phyloP scores from a whole-genome alignment of 1,139 yeast genomes.

The Lodderomyces pseudojiufengensis region DNA sequence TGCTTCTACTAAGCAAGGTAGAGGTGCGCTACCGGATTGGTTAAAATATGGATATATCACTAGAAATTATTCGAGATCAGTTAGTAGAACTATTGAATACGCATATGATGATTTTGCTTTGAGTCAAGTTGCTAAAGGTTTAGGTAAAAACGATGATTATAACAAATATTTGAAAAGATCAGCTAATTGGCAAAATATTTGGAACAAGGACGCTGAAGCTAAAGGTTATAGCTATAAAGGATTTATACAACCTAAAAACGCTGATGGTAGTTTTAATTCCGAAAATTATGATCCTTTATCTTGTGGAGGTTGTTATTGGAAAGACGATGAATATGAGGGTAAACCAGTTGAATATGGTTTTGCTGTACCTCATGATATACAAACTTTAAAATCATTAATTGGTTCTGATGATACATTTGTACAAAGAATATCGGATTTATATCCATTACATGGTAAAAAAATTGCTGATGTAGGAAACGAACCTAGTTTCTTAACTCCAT shows the following conservation, averaged over 20 bases:
- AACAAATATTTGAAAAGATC: slow-evolving; percentile 31
- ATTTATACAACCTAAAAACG: slow-evolving; percentile 31
- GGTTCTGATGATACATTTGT: slow-evolving; percentile 27
- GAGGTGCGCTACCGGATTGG: slow-evolving; percentile 35
- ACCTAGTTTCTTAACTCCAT: slow-evolving; percentile 34
- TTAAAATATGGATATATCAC: slow-evolving; percentile 27
- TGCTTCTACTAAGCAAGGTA: slow-evolving; percentile 26
- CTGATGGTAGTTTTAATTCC: slow-evolving; percentile 26
- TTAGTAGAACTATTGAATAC: slow-evolving; percentile 37
- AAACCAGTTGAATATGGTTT: slow-evolving; percentile 58
- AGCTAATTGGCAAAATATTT: slow-evolving; percentile 35
- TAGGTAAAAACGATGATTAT: slow-evolving; percentile 21
- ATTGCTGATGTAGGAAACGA: slow-evolving; percentile 34
- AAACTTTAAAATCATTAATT: slow-evolving; percentile 22
- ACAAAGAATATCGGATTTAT: slow-evolving; percentile 35
- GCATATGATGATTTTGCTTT: slow-evolving; percentile 37
- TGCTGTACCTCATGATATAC: slow-evolving; percentile 33
- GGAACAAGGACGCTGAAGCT: slow-evolving; percentile 29
- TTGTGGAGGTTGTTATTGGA: slow-evolving; percentile 33
- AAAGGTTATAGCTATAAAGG: slow-evolving; percentile 22
- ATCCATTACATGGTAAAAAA: slow-evolving; percentile 24
- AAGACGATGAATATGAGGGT: slow-evolving; percentile 62
- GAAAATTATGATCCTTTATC: slow-evolving; percentile 24
- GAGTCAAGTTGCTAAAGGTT: slow-evolving; percentile 31
- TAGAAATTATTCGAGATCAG: slow-evolving; percentile 27